These are phyloP conservation scores for Tetrapisispora iriomotensis DNA, from an alignment of 805 yeast species.

Conservation along the genomic window DNA sequence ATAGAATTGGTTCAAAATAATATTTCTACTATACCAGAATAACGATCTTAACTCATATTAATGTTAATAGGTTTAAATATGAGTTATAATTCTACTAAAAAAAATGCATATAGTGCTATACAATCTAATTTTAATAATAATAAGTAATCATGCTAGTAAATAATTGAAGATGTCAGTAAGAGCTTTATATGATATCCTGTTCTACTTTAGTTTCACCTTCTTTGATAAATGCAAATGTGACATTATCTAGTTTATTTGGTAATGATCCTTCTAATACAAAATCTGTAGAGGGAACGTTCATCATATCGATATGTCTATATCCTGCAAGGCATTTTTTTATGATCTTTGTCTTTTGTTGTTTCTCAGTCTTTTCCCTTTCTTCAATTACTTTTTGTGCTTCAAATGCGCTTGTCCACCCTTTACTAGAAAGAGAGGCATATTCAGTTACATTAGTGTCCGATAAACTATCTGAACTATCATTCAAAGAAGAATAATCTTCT, in stretches of 20 bases:
- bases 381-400: slow-evolving; percentile 27
- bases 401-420: slow-evolving; percentile 51
- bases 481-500: slow-evolving; percentile 32
- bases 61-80: too few relatives aligned
- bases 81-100: too few relatives aligned
- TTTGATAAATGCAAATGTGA: slow-evolving; percentile 23
- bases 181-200: neutral
- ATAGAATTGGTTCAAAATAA: slow-evolving; percentile 54
- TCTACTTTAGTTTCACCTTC: slow-evolving; percentile 7
- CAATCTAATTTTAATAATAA: neutral
- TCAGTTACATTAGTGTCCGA: too few relatives aligned
- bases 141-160: neutral
- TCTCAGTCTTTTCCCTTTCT: slow-evolving; percentile 12
- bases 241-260: slow-evolving; percentile 6
- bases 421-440: neutral
- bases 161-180: neutral
- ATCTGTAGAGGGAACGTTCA: slow-evolving; percentile 10
- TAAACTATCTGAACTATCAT: too few relatives aligned
- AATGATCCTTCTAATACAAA: slow-evolving; percentile 13
- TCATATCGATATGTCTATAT: slow-evolving; percentile 55
- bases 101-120: neutral
- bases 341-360: slow-evolving; percentile 30
- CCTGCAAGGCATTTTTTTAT: slow-evolving; percentile 52
- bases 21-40: too few relatives aligned
- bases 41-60: too few relatives aligned